Evolutionary conservation across 2,329 filamentous ascomycete genomes (phyloP), one percentile per base, ranked within the genome.

Genomic region (Dactylellina cionopaga): DNA sequence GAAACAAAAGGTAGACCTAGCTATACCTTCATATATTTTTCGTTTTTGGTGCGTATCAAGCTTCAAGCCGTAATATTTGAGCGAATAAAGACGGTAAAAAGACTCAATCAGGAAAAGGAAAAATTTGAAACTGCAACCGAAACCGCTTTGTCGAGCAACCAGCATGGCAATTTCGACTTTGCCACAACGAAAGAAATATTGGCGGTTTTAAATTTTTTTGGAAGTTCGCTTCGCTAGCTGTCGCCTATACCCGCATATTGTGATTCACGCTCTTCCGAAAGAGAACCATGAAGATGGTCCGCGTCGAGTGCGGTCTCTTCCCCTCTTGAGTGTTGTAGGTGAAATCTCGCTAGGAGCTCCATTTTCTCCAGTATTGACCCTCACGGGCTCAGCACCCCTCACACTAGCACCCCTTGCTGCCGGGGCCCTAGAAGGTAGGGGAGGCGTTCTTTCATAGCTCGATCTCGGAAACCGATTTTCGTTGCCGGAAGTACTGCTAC

Each of bases 241-340:
- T n/a, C n/a, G n/a, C n/a, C n/a, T n/a, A n/a, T n/a, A n/a, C n/a
- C n/a, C n/a, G n/a, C n/a, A n/a, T n/a, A n/a, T n/a, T n/a, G n/a
- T n/a, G n/a, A n/a, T n/a, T 19, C 17, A 19, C 22, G 39, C 13
- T 2, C 15, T 39, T 39, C n/a, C 35, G 13, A 43, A 19, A 19
- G 52, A 72, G 31, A 72, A 72, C 68, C 68, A 72, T 13, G 68
- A 56, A 0, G 52, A 37, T 33, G 68, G 68, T 6, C 59, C 52
- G 47, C 68, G 44, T 35, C 59, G 37, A 25, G 41, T 49, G 11
- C 66, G 41, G 17, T 72, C 43, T 31, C 52, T 46, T 46, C 59
- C 59, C 15, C 44, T 24, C 31, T 55, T 72, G n/a, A 10, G 24
- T 1, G 39, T n/a, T 11, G 51, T 11, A 27, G 41, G 25, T 13